These are phyloP conservation scores for Yamadazyma triangularis DNA, from an alignment of 1,139 yeast species.

Conservation along the genomic window DNA sequence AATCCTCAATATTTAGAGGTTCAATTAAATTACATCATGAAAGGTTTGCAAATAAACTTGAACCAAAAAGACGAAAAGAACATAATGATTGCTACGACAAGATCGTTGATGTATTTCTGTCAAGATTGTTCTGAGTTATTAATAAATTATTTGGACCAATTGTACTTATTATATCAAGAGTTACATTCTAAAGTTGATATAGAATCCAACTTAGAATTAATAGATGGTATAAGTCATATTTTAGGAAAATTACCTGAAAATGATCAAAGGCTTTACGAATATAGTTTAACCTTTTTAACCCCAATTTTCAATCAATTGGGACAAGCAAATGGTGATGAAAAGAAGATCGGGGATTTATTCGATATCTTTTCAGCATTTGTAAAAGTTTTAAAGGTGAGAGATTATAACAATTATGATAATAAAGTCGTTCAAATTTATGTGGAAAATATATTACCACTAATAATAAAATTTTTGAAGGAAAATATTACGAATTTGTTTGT, in stretches of 20 bases:
- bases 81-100: constrained; percentile 81
- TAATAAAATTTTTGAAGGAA: constrained; percentile 44
- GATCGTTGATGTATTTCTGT: constrained; percentile 91
- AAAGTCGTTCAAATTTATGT: constrained; percentile 59
- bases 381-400: constrained; percentile 46
- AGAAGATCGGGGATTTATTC: constrained; percentile 66
- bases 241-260: constrained; percentile 48
- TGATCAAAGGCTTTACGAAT: constrained; percentile 23
- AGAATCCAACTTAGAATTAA: constrained; percentile 71
- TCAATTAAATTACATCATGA: constrained; percentile 79
- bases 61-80: constrained; percentile 31
- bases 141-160: constrained; percentile 68
- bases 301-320: constrained; percentile 57
- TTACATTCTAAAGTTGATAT: constrained; percentile 56
- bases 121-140: constrained; percentile 78
- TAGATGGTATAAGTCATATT: constrained; percentile 89
- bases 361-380: constrained; percentile 74
- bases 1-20: constrained; percentile 80
- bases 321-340: constrained; percentile 20
- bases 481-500: constrained; percentile 56
- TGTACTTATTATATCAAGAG: constrained; percentile 69
- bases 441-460: constrained; percentile 55
- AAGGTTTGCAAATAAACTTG: constrained; percentile 48
- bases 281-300: constrained; percentile 53
- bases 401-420: constrained; percentile 31